A percentile compares a stretch with the other conserved stretches of the same genome.
These are phyloP conservation scores for Persicaria maculosa DNA, from an alignment of 148 eudicot species.

Conservation along the genomic window DNA sequence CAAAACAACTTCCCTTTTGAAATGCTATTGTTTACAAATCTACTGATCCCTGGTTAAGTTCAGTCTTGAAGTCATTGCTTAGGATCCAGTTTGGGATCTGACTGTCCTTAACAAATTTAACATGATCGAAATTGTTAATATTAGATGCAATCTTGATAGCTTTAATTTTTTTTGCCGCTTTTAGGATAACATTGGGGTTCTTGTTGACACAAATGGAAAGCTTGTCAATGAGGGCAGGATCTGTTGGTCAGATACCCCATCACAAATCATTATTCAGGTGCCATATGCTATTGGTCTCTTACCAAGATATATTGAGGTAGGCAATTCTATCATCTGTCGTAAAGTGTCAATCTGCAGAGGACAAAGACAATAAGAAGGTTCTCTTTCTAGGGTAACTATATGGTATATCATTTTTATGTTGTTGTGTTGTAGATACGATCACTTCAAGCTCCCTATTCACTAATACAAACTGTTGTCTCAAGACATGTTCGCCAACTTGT, in stretches of 20 bases:
- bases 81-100: not conserved
- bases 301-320: constrained; percentile 91
- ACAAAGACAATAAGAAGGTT: constrained; percentile 5
- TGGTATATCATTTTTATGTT: constrained; percentile 3
- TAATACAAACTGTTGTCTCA: constrained; percentile 88
- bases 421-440: constrained; percentile 77
- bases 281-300: constrained; percentile 91
- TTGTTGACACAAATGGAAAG: constrained; percentile 95
- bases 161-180: constrained; percentile 18
- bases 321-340: not conserved
- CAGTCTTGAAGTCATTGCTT: not conserved
- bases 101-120: not conserved
- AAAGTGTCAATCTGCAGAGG: not conserved
- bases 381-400: not conserved
- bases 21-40: too few species aligned
- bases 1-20: too few species aligned
- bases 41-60: too few species aligned
- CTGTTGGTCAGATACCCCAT: constrained; percentile 96
- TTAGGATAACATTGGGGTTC: constrained; percentile 94
- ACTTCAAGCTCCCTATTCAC: constrained; percentile 83
- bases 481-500: constrained; percentile 69
- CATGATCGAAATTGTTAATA: not conserved
- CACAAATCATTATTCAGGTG: constrained; percentile 64
- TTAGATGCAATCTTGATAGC: not conserved
- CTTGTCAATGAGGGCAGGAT: constrained; percentile 90